These are phyloP conservation scores for Myriosclerotinia duriaeana DNA, from an alignment of 2,329 filamentous ascomycete genomes.

Conservation along the genomic window DNA sequence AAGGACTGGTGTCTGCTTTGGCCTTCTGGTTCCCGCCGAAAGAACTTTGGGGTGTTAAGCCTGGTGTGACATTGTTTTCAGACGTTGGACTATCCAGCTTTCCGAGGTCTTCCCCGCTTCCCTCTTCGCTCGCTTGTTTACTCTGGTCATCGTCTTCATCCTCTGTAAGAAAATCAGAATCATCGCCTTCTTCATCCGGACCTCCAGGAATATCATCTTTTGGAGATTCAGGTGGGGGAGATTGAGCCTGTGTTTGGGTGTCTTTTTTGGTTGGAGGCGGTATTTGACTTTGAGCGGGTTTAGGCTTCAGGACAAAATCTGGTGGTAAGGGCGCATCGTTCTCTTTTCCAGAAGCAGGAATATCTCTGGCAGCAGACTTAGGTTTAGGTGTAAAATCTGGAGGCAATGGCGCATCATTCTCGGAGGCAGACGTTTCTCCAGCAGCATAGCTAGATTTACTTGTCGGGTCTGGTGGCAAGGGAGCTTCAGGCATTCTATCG, in stretches of 20 bases:
- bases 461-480: conserved; percentile 48
- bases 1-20: conserved; percentile 38
- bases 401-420: conserved; percentile 45
- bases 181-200: conserved; percentile 39
- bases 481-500: conserved; percentile 40
- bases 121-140: conserved; percentile 51
- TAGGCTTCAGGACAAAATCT: conserved; percentile 38
- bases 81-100: conserved; percentile 60
- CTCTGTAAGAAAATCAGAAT: conserved; percentile 36
- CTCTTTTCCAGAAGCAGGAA: not conserved
- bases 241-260: conserved; percentile 26
- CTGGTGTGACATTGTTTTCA: conserved; percentile 48
- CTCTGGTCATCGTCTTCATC: conserved; percentile 46
- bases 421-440: conserved; percentile 46
- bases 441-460: conserved; percentile 40
- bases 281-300: conserved; percentile 24
- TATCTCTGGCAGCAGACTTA: conserved; percentile 18
- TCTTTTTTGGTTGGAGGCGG: conserved; percentile 18
- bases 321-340: conserved; percentile 46
- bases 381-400: conserved; percentile 42
- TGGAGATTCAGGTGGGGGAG: conserved; percentile 33
- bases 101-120: conserved; percentile 64
- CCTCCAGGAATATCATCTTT: conserved; percentile 37
- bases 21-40: conserved; percentile 53
- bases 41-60: conserved; percentile 58